Percentiles rank a stretch among this genome's conserved stretches.
Evolutionary conservation across 1,284 basidiomycete genomes (phyloP).

Genomic region (Pisolithus thermaeus): DNA sequence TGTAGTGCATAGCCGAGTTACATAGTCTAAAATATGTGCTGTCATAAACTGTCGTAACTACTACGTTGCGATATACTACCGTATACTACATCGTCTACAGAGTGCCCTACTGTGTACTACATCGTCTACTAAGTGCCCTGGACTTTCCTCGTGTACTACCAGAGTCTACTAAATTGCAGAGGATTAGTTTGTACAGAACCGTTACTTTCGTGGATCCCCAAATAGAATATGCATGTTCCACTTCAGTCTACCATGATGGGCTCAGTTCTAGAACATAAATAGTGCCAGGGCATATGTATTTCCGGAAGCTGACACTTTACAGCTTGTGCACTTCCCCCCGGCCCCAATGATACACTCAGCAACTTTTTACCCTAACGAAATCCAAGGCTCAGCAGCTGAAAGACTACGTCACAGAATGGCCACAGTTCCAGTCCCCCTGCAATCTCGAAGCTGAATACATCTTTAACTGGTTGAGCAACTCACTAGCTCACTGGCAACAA

Average conservation of each 20-base stretch:
- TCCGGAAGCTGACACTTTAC: background rate
- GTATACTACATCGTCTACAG: too few species aligned
- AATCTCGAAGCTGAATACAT: conserved; percentile 97
- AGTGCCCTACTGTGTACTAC: too few species aligned
- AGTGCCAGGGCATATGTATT: background rate
- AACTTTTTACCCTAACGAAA: conserved; percentile 88
- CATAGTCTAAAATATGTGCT: too few species aligned
- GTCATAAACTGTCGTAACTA: too few species aligned
- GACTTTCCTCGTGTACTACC: too few species aligned
- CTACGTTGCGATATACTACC: too few species aligned
- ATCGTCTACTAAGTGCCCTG: too few species aligned
- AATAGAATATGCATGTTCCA: conserved; percentile 88
- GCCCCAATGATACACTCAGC: conserved; percentile 71
- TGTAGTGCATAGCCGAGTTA: too few species aligned
- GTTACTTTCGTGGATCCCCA: conserved; percentile 98
- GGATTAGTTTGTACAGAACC: conserved; percentile 66
- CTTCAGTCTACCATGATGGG: conserved; percentile 90
- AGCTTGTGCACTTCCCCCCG: conserved; percentile 60
- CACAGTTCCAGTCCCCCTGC: conserved; percentile 98
- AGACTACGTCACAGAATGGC: conserved; percentile 62
- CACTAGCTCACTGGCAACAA: conserved; percentile 90
- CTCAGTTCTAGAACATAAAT: conserved; percentile 67
- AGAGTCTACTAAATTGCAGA: too few species aligned
- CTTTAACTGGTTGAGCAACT: conserved; percentile 91
- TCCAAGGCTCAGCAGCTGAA: too few species aligned